Base-by-base conservation (phyloP, 805 yeast genomes). In the Metschnikowia peoriensis region DNA sequence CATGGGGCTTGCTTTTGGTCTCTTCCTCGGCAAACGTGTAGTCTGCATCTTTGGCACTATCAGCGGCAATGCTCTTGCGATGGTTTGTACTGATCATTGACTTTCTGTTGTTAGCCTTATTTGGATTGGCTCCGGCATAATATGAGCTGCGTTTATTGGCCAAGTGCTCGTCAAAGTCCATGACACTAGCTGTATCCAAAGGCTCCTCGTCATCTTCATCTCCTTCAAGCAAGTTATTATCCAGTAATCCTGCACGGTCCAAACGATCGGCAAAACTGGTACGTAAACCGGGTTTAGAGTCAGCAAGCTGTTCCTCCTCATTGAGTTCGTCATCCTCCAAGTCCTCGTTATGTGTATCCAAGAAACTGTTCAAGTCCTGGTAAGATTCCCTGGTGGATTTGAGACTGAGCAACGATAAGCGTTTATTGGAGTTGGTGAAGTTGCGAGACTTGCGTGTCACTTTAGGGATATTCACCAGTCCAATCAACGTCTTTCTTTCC, bases 321-420 rank as follows among this genome's bases (percentile, higher is more conserved):
- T 57, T 61, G 27, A 59, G 56, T 35, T 62, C 63, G 6, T 55
- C 59, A 17, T 60, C 65, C 6, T 49, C 58, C 29, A 66, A 61
- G 28, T 55, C 60, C 38, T 57, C 62, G 32, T 60, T 62, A 44
- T 67, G 66, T 22, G 64, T 58, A 44, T 64, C 64, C 50, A 70
- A 61, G 43, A 73, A 64, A 2, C 72, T 66, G 54, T 79, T 80
- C 61, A 86, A 72, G 62, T 86, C 85, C 39, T 78, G 79, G 58
- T 79, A 85, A 0, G 89, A 84, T 44, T 78, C 81, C 55, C 79
- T 83, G 2, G 91, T 82, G 0, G 92, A 86, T 60, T 85, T 84
- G 67, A 85, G 72, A 0, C 91, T 85, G 41, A 87, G 66, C n/a
- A 87, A 87, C 34, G 89, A 84, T 49, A 85, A 71, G 63, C 94